Conservation (phyloP, 805 yeast species). For the Ogataea allantospora region DNA sequence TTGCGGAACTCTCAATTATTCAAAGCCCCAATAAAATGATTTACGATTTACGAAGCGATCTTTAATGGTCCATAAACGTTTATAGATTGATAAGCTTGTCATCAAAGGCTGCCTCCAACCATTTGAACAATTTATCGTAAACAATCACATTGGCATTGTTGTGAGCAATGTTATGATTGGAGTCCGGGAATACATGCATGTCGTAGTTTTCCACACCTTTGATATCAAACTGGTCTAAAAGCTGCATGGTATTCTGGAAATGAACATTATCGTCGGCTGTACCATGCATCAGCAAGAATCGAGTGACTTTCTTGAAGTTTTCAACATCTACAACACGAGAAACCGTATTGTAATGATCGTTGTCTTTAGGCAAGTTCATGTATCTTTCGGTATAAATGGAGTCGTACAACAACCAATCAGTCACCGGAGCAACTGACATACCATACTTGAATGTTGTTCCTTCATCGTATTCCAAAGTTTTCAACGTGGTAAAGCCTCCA, state of each 20-base stretch:
- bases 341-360: constrained; percentile 48
- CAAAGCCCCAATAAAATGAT: constrained; percentile 48
- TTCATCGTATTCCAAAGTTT: constrained; percentile 66
- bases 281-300: constrained; percentile 76
- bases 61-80: neutral
- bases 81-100: constrained; percentile 7
- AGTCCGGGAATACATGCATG: constrained; percentile 86
- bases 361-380: constrained; percentile 55
- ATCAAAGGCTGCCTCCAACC: constrained; percentile 64
- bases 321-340: constrained; percentile 43
- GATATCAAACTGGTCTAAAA: constrained; percentile 58
- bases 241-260: constrained; percentile 62
- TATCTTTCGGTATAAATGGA: constrained; percentile 79
- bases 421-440: constrained; percentile 83
- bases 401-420: constrained; percentile 73
- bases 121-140: constrained; percentile 63
- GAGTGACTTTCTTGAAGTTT: constrained; percentile 45
- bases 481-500: constrained; percentile 76
- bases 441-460: constrained; percentile 69
- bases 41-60: neutral
- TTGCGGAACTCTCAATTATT: constrained; percentile 72
- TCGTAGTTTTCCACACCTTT: constrained; percentile 69
- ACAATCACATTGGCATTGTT: constrained; percentile 80
- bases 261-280: constrained; percentile 86
- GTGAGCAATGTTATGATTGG: constrained; percentile 76